A percentile compares a stretch with the other conserved stretches of the same genome.
phyloP scores from a whole-genome alignment of 2,329 filamentous ascomycete species.

The Trichoderma oligosporum region DNA sequence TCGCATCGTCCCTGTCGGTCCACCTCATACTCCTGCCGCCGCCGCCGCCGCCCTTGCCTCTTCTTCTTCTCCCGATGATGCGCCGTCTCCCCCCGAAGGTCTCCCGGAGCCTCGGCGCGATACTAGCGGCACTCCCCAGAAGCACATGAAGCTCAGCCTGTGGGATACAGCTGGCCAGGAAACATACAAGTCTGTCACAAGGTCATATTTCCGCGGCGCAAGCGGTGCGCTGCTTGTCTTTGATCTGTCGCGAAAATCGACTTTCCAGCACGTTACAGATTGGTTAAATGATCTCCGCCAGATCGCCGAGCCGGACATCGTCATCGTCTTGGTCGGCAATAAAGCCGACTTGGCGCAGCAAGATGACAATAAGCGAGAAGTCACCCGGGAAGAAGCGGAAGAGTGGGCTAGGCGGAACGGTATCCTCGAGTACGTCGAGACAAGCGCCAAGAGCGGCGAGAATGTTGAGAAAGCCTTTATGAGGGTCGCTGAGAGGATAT shows the following conservation, averaged over 20 bases:
- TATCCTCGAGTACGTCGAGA: constrained; percentile 92
- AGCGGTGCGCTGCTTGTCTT: constrained; percentile 78
- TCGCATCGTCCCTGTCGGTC: constrained; percentile 84
- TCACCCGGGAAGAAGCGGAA: constrained; percentile 77
- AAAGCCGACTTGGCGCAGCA: constrained; percentile 74
- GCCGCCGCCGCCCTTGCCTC: constrained; percentile 27
- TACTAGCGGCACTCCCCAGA: constrained; percentile 46
- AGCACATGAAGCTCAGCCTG: constrained; percentile 87
- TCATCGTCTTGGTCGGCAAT: constrained; percentile 92
- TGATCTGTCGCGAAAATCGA: constrained; percentile 81
- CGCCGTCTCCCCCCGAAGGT: constrained; percentile 33
- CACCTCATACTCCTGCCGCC: constrained; percentile 60
- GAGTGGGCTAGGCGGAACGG: constrained; percentile 85
- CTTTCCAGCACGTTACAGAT: constrained; percentile 82
- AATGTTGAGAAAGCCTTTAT: constrained; percentile 92
- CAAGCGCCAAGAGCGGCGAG: constrained; percentile 90
- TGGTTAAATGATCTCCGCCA: constrained; percentile 93
- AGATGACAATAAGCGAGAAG: constrained; percentile 65
- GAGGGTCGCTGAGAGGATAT: constrained; percentile 91
- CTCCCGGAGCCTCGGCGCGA: constrained; percentile 52
- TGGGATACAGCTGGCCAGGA: constrained; percentile 98
- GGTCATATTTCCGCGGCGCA: constrained; percentile 85
- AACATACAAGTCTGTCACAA: constrained; percentile 93
- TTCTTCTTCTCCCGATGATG: constrained; percentile 23
- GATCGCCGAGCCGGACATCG: constrained; percentile 93